Evolutionary conservation across 2,329 filamentous ascomycete genomes (phyloP), one percentile per base, ranked within the genome.

Genomic region (Amauroascus verrucosus): DNA sequence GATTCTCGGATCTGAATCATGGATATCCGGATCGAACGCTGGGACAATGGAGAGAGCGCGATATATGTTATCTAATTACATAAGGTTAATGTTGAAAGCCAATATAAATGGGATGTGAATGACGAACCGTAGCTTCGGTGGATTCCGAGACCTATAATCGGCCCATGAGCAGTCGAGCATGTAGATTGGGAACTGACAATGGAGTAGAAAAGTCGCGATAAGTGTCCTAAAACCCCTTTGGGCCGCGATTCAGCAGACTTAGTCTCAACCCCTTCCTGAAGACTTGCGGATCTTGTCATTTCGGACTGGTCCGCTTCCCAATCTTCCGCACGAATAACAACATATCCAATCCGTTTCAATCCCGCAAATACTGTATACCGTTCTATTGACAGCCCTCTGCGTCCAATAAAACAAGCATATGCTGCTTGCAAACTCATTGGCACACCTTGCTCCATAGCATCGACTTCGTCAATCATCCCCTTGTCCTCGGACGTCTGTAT

Each of bases 371-470:
- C 91, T 48, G 86, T 86, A 62, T 88, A 97, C 63, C 88, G 82
- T 60, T 94, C 88, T 56, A 96, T 73, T 0, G 78, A 81, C 59
- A 84, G 60, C 8, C 75, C 77, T 26, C 70, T 84, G 22, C 79
- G 74, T 1, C 88, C 88, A 58, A 95, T 79, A 51, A 95, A 82
- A 20, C 88, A 78, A 4, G 90, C 81, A 72, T 97, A 97, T 0
- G 89, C 89, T 5, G 86, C 90, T 67, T 97, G 88, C 37, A 97
- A 72, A 68, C 87, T 95, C 75, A 98, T 83, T 0, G 91, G 89
- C n/a, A 93, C 68, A 0, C 85, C 85, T 48, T 54, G 2, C 55
- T 57, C 40, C 26, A 47, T 22, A 4, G 45, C 52, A 26, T 50
- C 46, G 3, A 13, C 14, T 2, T 30, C 71, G 9, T 82, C 78